Evolutionary conservation across 1,284 basidiomycete genomes (phyloP).

Genomic region (Cystobasidium slooffiae): DNA sequence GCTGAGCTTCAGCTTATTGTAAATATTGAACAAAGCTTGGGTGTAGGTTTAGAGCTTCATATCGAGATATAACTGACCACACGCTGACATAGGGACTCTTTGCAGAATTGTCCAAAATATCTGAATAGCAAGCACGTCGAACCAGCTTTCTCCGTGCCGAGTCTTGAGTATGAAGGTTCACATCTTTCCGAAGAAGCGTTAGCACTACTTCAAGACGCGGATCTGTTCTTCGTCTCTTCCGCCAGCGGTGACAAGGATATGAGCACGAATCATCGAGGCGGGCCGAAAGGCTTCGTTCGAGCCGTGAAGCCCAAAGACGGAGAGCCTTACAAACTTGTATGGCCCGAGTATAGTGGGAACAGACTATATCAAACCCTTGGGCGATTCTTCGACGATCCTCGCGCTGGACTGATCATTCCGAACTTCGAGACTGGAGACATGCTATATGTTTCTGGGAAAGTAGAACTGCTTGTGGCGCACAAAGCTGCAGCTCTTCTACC

Average conservation of each 20-base stretch:
- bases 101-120: slow-evolving; percentile 40
- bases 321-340: slow-evolving; percentile 64
- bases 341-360: slow-evolving; percentile 70
- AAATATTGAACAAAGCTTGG: slow-evolving; percentile 38
- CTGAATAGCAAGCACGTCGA: slow-evolving; percentile 32
- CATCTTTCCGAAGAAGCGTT: slow-evolving; percentile 17
- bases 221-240: slow-evolving; percentile 36
- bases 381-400: slow-evolving; percentile 61
- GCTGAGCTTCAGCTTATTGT: slow-evolving; percentile 28
- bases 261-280: slow-evolving; percentile 69
- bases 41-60: too few relatives aligned
- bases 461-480: slow-evolving; percentile 62
- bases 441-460: slow-evolving; percentile 67
- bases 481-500: slow-evolving; percentile 65
- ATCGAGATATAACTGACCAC: too few relatives aligned
- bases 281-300: slow-evolving; percentile 66
- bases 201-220: slow-evolving; percentile 18
- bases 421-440: slow-evolving; percentile 65
- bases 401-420: slow-evolving; percentile 65
- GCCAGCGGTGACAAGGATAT: slow-evolving; percentile 55
- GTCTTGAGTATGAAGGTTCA: slow-evolving; percentile 1
- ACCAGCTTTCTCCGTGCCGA: slow-evolving; percentile 24
- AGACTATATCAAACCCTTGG: slow-evolving; percentile 67
- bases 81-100: too few relatives aligned
- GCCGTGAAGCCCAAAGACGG: slow-evolving; percentile 58